Conservation (phyloP, 805 yeast species). For the Yamadazyma ubonensis region DNA sequence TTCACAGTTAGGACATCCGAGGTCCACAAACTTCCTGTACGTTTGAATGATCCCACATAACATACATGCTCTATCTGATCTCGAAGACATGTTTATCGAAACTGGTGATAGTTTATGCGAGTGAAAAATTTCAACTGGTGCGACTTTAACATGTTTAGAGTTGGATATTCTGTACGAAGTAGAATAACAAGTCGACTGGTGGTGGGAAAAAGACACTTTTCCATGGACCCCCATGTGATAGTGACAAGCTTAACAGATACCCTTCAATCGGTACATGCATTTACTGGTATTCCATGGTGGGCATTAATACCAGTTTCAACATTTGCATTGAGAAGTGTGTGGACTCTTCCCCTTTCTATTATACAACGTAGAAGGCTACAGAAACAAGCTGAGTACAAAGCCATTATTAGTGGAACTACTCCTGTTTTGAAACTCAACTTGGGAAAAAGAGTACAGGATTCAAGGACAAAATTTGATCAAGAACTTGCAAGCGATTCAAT, state of each 20-base stretch:
- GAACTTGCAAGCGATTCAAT: constrained; percentile 18
- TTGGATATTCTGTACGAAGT: background rate
- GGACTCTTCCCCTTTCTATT: constrained; percentile 80
- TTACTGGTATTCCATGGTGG: constrained; percentile 80
- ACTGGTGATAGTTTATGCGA: background rate
- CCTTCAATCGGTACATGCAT: constrained; percentile 50
- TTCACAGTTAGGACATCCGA: constrained; percentile 97
- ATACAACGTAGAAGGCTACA: constrained; percentile 66
- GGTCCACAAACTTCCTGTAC: constrained; percentile 65
- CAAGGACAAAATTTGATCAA: constrained; percentile 23
- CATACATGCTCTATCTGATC: constrained; percentile 94
- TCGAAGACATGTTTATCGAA: constrained; percentile 41
- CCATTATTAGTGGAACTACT: constrained; percentile 68
- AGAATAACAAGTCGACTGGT: background rate
- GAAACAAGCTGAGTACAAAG: constrained; percentile 69
- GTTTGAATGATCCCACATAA: constrained; percentile 91
- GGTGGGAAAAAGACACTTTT: constrained; percentile 2
- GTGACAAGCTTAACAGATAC: constrained; percentile 34
- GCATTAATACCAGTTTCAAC: constrained; percentile 74
- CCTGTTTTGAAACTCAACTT: constrained; percentile 67
- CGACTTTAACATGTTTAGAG: background rate
- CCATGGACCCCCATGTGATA: constrained; percentile 13
- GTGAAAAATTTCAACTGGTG: constrained; percentile 3
- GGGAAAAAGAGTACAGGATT: constrained; percentile 47
- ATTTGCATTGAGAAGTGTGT: constrained; percentile 55